Conservation (phyloP, 108 stramenopile genomes). For the Mediolabrus comicus region DNA sequence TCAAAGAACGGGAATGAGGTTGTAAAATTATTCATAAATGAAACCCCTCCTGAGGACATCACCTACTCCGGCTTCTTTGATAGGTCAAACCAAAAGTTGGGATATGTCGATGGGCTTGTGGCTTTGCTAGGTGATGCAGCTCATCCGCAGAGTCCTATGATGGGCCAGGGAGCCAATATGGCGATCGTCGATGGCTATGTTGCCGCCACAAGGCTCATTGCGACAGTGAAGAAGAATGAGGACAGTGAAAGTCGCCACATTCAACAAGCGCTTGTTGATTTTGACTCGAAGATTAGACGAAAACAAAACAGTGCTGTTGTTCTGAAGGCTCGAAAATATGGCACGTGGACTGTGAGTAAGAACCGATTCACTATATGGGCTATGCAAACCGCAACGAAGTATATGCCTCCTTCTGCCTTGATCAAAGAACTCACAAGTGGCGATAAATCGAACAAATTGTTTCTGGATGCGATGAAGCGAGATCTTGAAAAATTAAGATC, state of each 20-base stretch:
- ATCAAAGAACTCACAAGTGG: not conserved
- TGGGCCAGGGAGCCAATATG: slow-evolving; percentile 42
- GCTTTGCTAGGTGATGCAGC: slow-evolving; percentile 25
- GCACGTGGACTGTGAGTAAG: not conserved
- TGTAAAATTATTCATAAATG: not conserved
- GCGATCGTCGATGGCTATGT: slow-evolving; percentile 36
- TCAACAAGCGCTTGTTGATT: slow-evolving; percentile 6
- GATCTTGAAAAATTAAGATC: too few relatives aligned
- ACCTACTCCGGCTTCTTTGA: slow-evolving; percentile 37
- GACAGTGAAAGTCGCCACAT: too few relatives aligned
- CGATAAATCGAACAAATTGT: slow-evolving; percentile 3
- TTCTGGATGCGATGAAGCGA: not conserved
- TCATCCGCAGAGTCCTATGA: slow-evolving; percentile 35
- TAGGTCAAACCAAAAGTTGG: slow-evolving; percentile 15
- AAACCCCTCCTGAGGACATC: slow-evolving; percentile 16
- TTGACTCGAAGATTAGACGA: not conserved
- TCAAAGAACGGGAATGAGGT: not conserved
- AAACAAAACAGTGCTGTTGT: slow-evolving; percentile 1
- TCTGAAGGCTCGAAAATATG: slow-evolving; percentile 3
- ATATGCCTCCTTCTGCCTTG: slow-evolving; percentile 1
- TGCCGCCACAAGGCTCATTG: slow-evolving; percentile 1
- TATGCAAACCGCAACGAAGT: not conserved
- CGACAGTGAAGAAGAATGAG: not conserved
- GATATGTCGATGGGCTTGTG: slow-evolving; percentile 15
- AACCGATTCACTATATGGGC: not conserved